phyloP scores from a whole-genome alignment of 2,329 filamentous ascomycete genomes.

The Calcarisporium arbuscula region DNA sequence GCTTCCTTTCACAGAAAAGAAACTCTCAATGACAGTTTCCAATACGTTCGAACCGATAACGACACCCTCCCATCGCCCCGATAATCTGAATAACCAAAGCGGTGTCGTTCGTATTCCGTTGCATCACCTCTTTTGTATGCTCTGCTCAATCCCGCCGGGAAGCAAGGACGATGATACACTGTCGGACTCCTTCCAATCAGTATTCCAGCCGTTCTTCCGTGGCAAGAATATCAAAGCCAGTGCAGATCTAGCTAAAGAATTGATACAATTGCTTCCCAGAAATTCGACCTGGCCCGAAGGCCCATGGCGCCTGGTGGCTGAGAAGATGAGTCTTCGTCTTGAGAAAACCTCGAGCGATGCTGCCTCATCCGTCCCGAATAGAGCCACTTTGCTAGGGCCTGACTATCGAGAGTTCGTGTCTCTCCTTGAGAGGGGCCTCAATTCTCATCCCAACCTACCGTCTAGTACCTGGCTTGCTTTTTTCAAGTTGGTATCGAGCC shows the following conservation, averaged over 20 bases:
- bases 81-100: conserved; percentile 44
- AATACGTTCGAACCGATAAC: conserved; percentile 56
- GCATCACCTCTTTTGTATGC: conserved; percentile 57
- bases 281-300: conserved; percentile 40
- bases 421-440: conserved; percentile 58
- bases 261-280: conserved; percentile 43
- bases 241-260: conserved; percentile 42
- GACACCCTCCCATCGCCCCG: conserved; percentile 58
- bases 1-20: conserved; percentile 58
- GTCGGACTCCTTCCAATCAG: conserved; percentile 38
- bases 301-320: conserved; percentile 45
- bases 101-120: conserved; percentile 53
- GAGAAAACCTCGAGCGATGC: conserved; percentile 18
- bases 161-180: conserved; percentile 40
- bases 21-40: conserved; percentile 41
- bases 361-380: conserved; percentile 14
- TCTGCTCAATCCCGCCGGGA: conserved; percentile 45
- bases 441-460: conserved; percentile 40
- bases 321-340: conserved; percentile 37
- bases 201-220: conserved; percentile 54
- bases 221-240: conserved; percentile 38
- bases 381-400: conserved; percentile 44
- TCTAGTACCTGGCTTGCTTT: conserved; percentile 45
- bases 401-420: conserved; percentile 65
- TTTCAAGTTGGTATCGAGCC: conserved; percentile 48